Evolutionary conservation across 176 grass and related monocot species (phyloP).

Genomic region (Areca catechu): DNA sequence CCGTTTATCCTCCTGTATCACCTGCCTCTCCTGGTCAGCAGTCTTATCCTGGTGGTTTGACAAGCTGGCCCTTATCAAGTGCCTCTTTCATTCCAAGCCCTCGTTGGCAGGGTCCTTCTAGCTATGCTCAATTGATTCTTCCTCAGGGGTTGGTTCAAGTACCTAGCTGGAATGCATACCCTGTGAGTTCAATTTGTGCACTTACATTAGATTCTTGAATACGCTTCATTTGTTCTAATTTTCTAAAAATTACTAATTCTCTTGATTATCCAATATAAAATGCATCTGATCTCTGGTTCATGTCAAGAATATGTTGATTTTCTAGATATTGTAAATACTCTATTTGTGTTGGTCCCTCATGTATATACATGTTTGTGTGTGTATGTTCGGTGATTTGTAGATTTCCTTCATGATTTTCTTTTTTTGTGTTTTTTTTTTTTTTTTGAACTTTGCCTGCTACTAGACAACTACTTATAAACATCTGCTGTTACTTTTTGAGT

Average conservation of each 20-base stretch:
- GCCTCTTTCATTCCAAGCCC: slow-evolving; percentile 90
- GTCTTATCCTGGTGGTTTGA: slow-evolving; percentile 61
- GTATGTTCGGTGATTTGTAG: too few species aligned
- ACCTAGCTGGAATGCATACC: slow-evolving; percentile 78
- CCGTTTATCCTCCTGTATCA: slow-evolving; percentile 89
- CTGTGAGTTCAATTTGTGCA: slow-evolving; percentile 43
- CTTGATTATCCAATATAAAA: too few species aligned
- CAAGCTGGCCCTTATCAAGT: slow-evolving; percentile 73
- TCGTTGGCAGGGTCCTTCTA: slow-evolving; percentile 92
- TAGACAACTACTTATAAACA: too few species aligned
- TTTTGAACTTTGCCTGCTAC: too few species aligned
- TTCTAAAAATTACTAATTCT: background rate
- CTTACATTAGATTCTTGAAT: background rate
- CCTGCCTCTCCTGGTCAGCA: slow-evolving; percentile 47
- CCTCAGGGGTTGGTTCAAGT: slow-evolving; percentile 91
- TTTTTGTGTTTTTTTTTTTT: too few species aligned
- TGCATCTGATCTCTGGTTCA: too few species aligned
- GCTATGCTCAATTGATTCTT: slow-evolving; percentile 78
- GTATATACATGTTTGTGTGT: too few species aligned
- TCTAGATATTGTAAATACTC: too few species aligned
- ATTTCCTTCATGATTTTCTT: too few species aligned
- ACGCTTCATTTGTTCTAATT: background rate
- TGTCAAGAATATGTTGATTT: too few species aligned
- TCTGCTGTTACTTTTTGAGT: too few species aligned
- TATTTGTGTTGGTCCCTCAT: too few species aligned